Base-by-base conservation (phyloP, 495 filamentous ascomycete genomes). In the Hypoxylon fragiforme region DNA sequence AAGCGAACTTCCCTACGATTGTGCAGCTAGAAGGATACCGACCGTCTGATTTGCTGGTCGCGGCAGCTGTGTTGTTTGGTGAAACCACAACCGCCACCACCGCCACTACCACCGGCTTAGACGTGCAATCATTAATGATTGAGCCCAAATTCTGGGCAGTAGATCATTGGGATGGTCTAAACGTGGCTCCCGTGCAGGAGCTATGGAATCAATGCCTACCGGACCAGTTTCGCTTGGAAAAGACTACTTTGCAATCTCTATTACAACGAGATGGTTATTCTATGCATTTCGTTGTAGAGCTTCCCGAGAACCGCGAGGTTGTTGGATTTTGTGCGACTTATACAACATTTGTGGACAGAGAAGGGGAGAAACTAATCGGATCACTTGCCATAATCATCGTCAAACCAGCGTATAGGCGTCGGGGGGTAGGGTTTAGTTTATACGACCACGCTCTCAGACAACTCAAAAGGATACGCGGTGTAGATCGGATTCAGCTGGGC, bases 251-350 rank as follows among this genome's bases (percentile, higher is more conserved):
- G 22, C 73, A 74, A 41, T 71, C 72, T 35, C 65, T 85, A 18
- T 75, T 86, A n/a, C 74, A 74, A 44, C 76, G 81, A 20, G 79
- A 80, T 52, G 82, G 83, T 5, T 83, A 80, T 59, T 80, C 79
- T 28, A 83, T 78, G 74, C 80, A 85, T 60, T 85, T 83, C 54
- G 72, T 86, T 43, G 81, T 85, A 37, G 77, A 78, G 24, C 76
- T 81, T 16, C 73, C 77, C 3, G 72, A 65, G 39, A 77, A 67
- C 11, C 64, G 68, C 16, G 73, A 76, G 37, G 47, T 85, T 9
- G 68, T 85, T 21, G 83, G 82, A 1, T 82, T 85, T 47, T 81
- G 77, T 62, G 81, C 81, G 15, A 83, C 81, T 13, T 86, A 83
- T 66, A 78, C 74, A 57, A 80, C 72, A 44, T 84, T 78, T 66